These are phyloP conservation scores for Pythium inflatum DNA, from an alignment of 352 stramenopile species.

Conservation along the genomic window DNA sequence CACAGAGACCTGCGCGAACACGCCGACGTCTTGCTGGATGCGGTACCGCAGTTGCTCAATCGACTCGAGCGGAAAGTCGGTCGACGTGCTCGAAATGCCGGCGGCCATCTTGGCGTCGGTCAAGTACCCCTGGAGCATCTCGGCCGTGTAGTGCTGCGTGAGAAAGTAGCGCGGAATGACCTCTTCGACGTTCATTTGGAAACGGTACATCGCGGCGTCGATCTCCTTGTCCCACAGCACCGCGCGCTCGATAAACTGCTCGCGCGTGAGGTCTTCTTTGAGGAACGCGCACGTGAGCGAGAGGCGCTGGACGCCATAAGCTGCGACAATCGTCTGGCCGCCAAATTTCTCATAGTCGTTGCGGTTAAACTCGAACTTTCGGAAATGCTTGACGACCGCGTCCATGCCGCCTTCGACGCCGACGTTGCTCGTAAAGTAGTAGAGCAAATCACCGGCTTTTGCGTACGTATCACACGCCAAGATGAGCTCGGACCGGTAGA, in stretches of 20 bases:
- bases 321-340: conserved; percentile 9
- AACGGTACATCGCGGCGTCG: conserved; percentile 10
- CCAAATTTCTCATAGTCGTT: conserved; percentile 18
- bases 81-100: too few species aligned
- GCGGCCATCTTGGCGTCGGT: too few species aligned
- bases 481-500: conserved; percentile 7
- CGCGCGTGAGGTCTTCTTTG: conserved; percentile 3
- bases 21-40: conserved; percentile 3
- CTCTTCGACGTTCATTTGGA: conserved; percentile 16
- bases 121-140: neutral
- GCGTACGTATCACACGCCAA: conserved; percentile 8
- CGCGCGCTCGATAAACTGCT: conserved; percentile 8
- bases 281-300: conserved; percentile 11
- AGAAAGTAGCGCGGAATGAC: conserved; percentile 13
- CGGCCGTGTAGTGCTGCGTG: conserved; percentile 6
- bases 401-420: conserved; percentile 8
- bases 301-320: conserved; percentile 15
- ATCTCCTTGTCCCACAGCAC: conserved; percentile 6
- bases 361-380: conserved; percentile 2
- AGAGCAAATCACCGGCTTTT: conserved; percentile 7
- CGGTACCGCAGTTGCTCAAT: conserved; percentile 15
- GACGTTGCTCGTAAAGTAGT: conserved; percentile 15
- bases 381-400: conserved; percentile 2
- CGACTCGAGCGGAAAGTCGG: neutral
- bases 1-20: neutral